phyloP scores from a whole-genome alignment of 805 yeast species.

The Candida silvicultrix region DNA sequence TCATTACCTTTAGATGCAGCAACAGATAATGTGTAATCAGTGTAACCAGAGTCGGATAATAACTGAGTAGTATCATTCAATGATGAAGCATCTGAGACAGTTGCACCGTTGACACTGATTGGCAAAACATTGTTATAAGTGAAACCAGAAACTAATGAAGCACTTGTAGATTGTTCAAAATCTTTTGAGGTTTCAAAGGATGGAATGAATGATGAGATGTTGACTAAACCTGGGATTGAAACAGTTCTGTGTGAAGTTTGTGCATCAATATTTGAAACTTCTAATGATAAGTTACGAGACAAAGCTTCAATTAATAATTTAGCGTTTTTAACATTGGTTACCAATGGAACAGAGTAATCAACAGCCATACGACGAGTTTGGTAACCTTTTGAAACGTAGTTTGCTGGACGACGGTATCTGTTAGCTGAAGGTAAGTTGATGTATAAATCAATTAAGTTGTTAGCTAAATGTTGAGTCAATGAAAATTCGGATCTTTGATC shows the following conservation, averaged over 20 bases:
- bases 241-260: constrained; percentile 86
- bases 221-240: constrained; percentile 80
- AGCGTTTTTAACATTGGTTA: constrained; percentile 96
- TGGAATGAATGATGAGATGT: constrained; percentile 75
- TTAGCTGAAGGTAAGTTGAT: constrained; percentile 95
- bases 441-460: constrained; percentile 92
- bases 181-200: constrained; percentile 46
- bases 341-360: constrained; percentile 95
- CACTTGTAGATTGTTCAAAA: constrained; percentile 61
- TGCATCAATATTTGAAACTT: constrained; percentile 72
- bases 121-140: constrained; percentile 81
- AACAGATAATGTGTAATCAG: constrained; percentile 77
- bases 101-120: constrained; percentile 52
- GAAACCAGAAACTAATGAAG: constrained; percentile 80
- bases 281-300: constrained; percentile 58
- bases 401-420: constrained; percentile 98
- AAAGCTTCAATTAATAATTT: constrained; percentile 93
- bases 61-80: constrained; percentile 52
- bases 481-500: constrained; percentile 91
- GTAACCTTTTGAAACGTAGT: constrained; percentile 96
- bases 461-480: constrained; percentile 91
- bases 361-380: constrained; percentile 99
- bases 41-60: constrained; percentile 56
- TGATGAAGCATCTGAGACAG: constrained; percentile 59
- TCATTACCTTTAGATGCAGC: constrained; percentile 76